A percentile compares a stretch with the other conserved stretches of the same genome.
Evolutionary conservation across 2,329 filamentous ascomycete genomes (phyloP).

Genomic region (Pochonia chlamydosporia): DNA sequence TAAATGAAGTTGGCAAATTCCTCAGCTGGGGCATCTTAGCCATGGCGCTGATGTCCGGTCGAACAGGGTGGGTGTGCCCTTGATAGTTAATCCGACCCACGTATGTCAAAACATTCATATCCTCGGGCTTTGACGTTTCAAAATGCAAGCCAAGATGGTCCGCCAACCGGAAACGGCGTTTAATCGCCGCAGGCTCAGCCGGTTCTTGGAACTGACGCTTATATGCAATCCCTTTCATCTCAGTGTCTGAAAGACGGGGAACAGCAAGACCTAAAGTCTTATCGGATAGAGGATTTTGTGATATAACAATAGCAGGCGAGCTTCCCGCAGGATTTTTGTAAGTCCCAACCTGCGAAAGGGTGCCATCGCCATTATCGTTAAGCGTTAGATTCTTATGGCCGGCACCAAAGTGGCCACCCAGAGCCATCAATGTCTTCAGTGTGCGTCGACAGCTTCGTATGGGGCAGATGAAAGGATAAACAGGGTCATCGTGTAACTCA

Average conservation of each 20-base stretch:
- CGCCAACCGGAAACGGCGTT: no score
- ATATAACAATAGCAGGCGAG: conserved; percentile 23
- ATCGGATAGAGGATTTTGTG: conserved; percentile 16
- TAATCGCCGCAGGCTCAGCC: background rate
- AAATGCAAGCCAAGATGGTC: no score
- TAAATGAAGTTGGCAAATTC: conserved; percentile 20
- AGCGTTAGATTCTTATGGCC: conserved; percentile 20
- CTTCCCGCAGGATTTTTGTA: conserved; percentile 17
- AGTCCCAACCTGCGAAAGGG: conserved; percentile 22
- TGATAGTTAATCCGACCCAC: conserved; percentile 16
- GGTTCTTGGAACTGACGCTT: background rate
- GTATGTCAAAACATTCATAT: conserved; percentile 12
- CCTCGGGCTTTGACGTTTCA: no score
- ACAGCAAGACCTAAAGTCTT: conserved; percentile 10
- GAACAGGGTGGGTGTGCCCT: conserved; percentile 12
- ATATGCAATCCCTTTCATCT: background rate
- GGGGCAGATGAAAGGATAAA: conserved; percentile 27
- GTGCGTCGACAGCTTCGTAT: conserved; percentile 28
- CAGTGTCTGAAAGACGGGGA: conserved; percentile 1
- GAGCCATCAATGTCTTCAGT: conserved; percentile 16
- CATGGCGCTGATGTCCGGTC: conserved; percentile 20
- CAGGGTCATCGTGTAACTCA: conserved; percentile 15
- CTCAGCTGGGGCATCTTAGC: conserved; percentile 16
- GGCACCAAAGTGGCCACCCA: conserved; percentile 21
- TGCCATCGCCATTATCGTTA: conserved; percentile 37